These are phyloP conservation scores for Penicillium sp. DNA, from an alignment of 2,329 filamentous ascomycete species.

Conservation along the genomic window DNA sequence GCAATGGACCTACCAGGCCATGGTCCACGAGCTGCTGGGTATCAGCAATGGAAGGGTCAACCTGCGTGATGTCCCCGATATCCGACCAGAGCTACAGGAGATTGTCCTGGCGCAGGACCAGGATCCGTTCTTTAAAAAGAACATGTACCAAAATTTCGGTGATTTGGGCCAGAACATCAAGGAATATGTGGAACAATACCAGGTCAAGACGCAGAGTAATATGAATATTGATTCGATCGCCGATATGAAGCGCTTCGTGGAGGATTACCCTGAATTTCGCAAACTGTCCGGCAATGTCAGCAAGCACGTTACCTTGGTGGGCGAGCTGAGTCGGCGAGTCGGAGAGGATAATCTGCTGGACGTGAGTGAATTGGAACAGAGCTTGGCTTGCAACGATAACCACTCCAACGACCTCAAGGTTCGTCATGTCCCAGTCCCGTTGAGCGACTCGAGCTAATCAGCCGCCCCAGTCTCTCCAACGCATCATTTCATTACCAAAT, in stretches of 20 bases:
- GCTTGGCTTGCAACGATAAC: slow-evolving; percentile 92
- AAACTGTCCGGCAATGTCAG: slow-evolving; percentile 97
- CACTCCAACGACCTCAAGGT: slow-evolving; percentile 88
- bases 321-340: slow-evolving; percentile 83
- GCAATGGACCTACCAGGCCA: slow-evolving; percentile 99
- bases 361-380: slow-evolving; percentile 94
- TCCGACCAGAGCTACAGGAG: slow-evolving; percentile 81
- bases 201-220: slow-evolving; percentile 93
- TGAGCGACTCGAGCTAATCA: slow-evolving; percentile 3
- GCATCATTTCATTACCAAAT: slow-evolving; percentile 70
- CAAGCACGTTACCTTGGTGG: slow-evolving; percentile 94
- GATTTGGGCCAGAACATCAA: slow-evolving; percentile 95
- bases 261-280: slow-evolving; percentile 96
- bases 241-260: slow-evolving; percentile 99
- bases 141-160: slow-evolving; percentile 98
- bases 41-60: slow-evolving; percentile 94
- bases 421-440: slow-evolving; percentile 20
- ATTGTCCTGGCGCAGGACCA: slow-evolving; percentile 95
- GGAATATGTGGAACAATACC: slow-evolving; percentile 97
- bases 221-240: slow-evolving; percentile 94
- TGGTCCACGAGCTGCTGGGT: slow-evolving; percentile 94
- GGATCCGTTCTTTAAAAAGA: slow-evolving; percentile 98
- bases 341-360: slow-evolving; percentile 83
- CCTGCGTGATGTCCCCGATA: slow-evolving; percentile 73
- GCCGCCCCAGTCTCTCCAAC: slow-evolving; percentile 64